Percentiles rank a stretch among this genome's conserved stretches.
These are phyloP conservation scores for Phytophthora tentaculata DNA, from an alignment of 352 stramenopile genomes.

Conservation along the genomic window DNA sequence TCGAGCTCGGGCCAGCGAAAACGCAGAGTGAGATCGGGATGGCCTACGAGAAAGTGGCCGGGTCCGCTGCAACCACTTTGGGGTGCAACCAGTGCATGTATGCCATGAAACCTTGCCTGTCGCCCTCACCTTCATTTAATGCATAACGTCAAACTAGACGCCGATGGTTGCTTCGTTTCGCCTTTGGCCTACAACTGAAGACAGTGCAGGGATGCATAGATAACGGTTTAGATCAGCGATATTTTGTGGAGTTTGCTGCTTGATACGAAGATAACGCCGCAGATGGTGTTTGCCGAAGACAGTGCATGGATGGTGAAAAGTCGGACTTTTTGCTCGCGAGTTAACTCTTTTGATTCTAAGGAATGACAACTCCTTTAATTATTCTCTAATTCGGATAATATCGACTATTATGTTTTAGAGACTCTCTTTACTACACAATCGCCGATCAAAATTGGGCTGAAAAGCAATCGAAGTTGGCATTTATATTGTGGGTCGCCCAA, in stretches of 20 bases:
- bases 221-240: too few species aligned
- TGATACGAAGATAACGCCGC: background rate
- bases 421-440: too few species aligned
- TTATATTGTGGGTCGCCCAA: too few species aligned
- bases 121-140: slow-evolving; percentile 6
- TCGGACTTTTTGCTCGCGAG: too few species aligned
- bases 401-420: too few species aligned
- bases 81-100: background rate
- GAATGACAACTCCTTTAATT: too few species aligned
- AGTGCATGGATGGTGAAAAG: too few species aligned
- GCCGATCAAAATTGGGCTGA: too few species aligned
- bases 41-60: background rate
- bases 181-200: slow-evolving; percentile 1
- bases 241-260: background rate
- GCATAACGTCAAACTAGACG: background rate
- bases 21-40: slow-evolving; percentile 23
- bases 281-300: too few species aligned
- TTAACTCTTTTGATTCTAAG: too few species aligned
- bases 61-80: slow-evolving; percentile 14
- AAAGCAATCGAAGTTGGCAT: too few species aligned
- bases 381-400: too few species aligned
- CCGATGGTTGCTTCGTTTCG: background rate
- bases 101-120: background rate
- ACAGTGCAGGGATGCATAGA: background rate
- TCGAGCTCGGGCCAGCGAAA: slow-evolving; percentile 13